These are phyloP conservation scores for Peribolospora kevripleyi DNA, from an alignment of 768 basidiomycete species.

Conservation along the genomic window DNA sequence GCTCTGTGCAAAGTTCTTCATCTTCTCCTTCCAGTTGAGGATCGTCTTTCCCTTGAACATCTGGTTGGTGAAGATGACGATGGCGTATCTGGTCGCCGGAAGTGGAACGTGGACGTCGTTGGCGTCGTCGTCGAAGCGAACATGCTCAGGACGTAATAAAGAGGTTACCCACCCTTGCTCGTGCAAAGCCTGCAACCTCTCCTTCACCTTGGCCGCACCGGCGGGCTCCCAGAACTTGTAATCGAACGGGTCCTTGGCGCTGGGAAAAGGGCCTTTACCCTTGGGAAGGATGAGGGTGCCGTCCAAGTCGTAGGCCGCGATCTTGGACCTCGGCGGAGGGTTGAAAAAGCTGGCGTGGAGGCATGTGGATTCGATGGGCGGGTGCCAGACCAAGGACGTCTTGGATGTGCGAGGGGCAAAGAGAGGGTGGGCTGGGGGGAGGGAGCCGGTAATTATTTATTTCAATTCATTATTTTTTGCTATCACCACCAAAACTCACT, in stretches of 20 bases:
- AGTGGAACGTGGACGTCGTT: not conserved
- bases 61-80: slow-evolving; percentile 20
- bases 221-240: slow-evolving; percentile 18
- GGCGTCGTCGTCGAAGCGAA: slow-evolving; percentile 16
- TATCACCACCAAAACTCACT: too few relatives aligned
- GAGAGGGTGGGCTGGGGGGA: too few relatives aligned
- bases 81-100: not conserved
- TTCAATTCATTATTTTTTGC: too few relatives aligned
- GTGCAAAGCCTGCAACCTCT: slow-evolving; percentile 2
- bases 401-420: too few relatives aligned
- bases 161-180: slow-evolving; percentile 11
- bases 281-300: slow-evolving; percentile 19
- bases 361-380: too few relatives aligned
- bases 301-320: slow-evolving; percentile 20
- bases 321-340: not conserved
- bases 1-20: not conserved
- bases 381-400: too few relatives aligned
- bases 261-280: slow-evolving; percentile 11
- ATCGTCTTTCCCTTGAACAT: not conserved
- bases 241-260: slow-evolving; percentile 13
- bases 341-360: too few relatives aligned
- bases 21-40: slow-evolving; percentile 10
- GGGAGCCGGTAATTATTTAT: too few relatives aligned
- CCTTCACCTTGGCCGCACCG: slow-evolving; percentile 13
- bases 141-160: not conserved